phyloP scores from a whole-genome alignment of 2,329 filamentous ascomycete genomes.

The Pyrenophora teres region DNA sequence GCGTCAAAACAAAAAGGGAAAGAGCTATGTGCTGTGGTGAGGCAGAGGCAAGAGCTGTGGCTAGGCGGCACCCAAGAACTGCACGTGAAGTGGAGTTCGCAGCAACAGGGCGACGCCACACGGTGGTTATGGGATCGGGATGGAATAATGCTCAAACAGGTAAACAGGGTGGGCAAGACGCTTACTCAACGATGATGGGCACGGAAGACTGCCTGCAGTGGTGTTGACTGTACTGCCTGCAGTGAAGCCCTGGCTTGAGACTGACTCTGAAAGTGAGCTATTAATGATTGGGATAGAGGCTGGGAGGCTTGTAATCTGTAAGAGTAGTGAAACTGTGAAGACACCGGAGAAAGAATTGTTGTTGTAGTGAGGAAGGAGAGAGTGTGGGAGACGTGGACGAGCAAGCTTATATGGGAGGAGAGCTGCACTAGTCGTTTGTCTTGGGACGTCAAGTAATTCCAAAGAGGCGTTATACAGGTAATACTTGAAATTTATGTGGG shows the following conservation, averaged over 20 bases:
- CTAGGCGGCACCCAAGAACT: conserved; percentile 4
- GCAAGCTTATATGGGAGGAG: conserved; percentile 21
- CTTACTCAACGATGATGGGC: conserved; percentile 23
- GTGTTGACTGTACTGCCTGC: conserved; percentile 22
- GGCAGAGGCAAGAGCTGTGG: conserved; percentile 10
- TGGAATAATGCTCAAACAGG: background rate
- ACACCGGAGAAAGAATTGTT: conserved; percentile 3
- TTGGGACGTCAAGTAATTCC: background rate
- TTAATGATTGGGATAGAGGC: background rate
- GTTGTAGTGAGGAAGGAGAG: conserved; percentile 23
- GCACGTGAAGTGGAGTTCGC: conserved; percentile 10
- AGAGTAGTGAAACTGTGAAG: conserved; percentile 2
- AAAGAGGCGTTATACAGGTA: conserved; percentile 4
- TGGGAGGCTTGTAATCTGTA: conserved; percentile 6
- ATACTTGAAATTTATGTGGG: conserved; percentile 7
- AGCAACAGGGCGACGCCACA: conserved; percentile 1
- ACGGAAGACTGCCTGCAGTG: conserved; percentile 22
- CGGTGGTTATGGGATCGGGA: background rate
- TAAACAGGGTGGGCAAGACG: background rate
- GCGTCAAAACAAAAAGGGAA: conserved; percentile 14
- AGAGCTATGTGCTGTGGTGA: conserved; percentile 19
- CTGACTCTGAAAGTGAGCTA: conserved; percentile 9
- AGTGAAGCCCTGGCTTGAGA: conserved; percentile 14
- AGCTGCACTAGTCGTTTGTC: background rate
- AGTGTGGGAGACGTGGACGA: conserved; percentile 7